Evolutionary conservation across 176 grass and related monocot genomes (phyloP).

Genomic region (Dendrocalamus sinicus): DNA sequence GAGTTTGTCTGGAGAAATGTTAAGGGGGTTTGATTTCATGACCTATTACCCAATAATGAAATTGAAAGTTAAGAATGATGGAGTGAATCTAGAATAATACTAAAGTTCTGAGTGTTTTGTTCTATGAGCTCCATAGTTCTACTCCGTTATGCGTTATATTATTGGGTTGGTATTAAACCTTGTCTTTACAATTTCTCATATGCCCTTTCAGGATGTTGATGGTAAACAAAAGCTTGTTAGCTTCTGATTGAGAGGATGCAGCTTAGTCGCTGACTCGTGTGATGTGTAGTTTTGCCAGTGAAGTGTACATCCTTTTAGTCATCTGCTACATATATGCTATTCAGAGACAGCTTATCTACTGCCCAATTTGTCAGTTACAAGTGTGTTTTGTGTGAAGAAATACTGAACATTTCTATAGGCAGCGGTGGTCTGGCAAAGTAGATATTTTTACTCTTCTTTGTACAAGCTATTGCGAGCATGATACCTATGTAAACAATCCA

Average conservation of each 20-base stretch:
- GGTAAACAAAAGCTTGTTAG: neutral
- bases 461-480: neutral
- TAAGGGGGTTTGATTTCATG: neutral
- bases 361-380: neutral
- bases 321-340: slow-evolving; percentile 23
- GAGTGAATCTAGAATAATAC: neutral
- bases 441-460: neutral
- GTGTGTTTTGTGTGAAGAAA: slow-evolving; percentile 9
- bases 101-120: neutral
- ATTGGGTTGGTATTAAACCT: neutral
- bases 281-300: slow-evolving; percentile 4
- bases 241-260: neutral
- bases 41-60: neutral
- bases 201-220: slow-evolving; percentile 35
- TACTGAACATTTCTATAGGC: slow-evolving; percentile 14
- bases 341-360: neutral
- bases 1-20: neutral
- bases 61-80: neutral
- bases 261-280: slow-evolving; percentile 13
- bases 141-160: neutral
- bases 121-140: neutral
- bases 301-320: slow-evolving; percentile 37
- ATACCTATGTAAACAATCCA: neutral
- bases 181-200: slow-evolving; percentile 23
- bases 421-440: slow-evolving; percentile 1